Conservation (phyloP, 257 asterid species). For the Penstemon newberryi region DNA sequence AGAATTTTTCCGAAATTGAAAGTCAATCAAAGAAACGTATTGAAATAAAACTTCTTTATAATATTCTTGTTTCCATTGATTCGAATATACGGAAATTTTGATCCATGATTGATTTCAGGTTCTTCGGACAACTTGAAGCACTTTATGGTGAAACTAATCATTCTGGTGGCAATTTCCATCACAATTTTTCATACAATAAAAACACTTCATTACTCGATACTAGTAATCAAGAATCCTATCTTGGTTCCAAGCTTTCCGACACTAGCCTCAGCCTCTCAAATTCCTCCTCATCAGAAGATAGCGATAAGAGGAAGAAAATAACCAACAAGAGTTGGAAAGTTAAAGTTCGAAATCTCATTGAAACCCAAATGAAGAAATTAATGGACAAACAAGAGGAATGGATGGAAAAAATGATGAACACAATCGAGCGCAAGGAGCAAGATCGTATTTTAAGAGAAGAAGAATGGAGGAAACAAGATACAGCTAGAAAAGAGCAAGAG, state of each 20-base stretch:
- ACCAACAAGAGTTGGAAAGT: conserved; percentile 59
- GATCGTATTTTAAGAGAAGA: conserved; percentile 72
- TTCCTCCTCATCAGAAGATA: conserved; percentile 58
- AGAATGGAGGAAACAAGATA: conserved; percentile 82
- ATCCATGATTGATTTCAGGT: conserved; percentile 38
- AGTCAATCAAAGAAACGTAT: no score
- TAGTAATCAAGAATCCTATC: conserved; percentile 43
- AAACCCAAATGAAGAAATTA: conserved; percentile 66
- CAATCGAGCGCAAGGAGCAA: conserved; percentile 73
- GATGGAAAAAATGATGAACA: conserved; percentile 81
- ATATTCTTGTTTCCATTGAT: no score
- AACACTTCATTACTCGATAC: not conserved
- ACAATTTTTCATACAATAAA: conserved; percentile 28
- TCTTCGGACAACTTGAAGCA: conserved; percentile 95
- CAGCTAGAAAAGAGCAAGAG: conserved; percentile 62
- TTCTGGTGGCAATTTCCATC: conserved; percentile 26
- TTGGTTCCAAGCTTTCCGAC: conserved; percentile 46
- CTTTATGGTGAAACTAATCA: conserved; percentile 67
- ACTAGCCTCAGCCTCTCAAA: conserved; percentile 79
- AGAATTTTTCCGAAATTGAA: no score
- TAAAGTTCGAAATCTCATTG: conserved; percentile 66
- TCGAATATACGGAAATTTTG: no score
- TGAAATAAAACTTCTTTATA: no score
- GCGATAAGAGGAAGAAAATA: conserved; percentile 46
- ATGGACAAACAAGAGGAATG: conserved; percentile 83